Percentiles rank a stretch among this genome's conserved stretches.
Evolutionary conservation across 2,329 filamentous ascomycete genomes (phyloP).

Genomic region (Emmonsiellopsis sp.): DNA sequence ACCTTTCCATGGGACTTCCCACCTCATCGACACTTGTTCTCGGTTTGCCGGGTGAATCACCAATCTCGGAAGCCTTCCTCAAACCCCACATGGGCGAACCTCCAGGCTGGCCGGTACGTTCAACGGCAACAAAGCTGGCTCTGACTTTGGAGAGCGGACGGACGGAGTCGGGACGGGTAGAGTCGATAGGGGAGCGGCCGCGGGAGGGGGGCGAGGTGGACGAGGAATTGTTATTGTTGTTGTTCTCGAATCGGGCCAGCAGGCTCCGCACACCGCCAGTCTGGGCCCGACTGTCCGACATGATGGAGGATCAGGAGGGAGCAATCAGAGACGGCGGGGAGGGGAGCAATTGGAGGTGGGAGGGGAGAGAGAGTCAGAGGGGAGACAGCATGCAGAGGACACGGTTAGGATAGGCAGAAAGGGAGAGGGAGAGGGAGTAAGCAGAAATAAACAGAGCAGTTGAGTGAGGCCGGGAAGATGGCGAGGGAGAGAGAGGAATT

Average conservation of each 20-base stretch:
- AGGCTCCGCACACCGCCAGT: constrained; percentile 63
- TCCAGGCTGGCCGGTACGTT: constrained; percentile 35
- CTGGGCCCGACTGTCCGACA: constrained; percentile 12
- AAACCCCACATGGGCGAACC: constrained; percentile 33
- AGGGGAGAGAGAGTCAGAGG: background rate
- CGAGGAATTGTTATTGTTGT: constrained; percentile 53
- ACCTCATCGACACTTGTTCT: constrained; percentile 23
- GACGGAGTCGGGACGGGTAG: constrained; percentile 34
- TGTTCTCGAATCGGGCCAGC: constrained; percentile 71
- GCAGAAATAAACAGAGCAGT: constrained; percentile 2
- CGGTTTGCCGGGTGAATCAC: constrained; percentile 21
- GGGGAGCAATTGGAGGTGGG: background rate
- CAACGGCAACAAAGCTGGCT: constrained; percentile 65
- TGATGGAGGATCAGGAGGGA: constrained; percentile 7
- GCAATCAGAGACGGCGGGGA: background rate
- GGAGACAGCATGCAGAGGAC: background rate
- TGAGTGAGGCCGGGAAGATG: constrained; percentile 1
- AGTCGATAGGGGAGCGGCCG: constrained; percentile 55
- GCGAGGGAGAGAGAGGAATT: constrained; percentile 5
- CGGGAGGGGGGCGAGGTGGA: constrained; percentile 56
- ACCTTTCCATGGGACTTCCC: constrained; percentile 17
- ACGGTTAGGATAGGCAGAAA: background rate
- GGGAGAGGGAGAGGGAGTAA: constrained; percentile 1
- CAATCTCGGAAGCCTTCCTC: constrained; percentile 27
- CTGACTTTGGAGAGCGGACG: constrained; percentile 65